Evolutionary conservation across 2,329 filamentous ascomycete genomes (phyloP).

Genomic region (Ophiognomonia clavigignenti-juglandacearum): DNA sequence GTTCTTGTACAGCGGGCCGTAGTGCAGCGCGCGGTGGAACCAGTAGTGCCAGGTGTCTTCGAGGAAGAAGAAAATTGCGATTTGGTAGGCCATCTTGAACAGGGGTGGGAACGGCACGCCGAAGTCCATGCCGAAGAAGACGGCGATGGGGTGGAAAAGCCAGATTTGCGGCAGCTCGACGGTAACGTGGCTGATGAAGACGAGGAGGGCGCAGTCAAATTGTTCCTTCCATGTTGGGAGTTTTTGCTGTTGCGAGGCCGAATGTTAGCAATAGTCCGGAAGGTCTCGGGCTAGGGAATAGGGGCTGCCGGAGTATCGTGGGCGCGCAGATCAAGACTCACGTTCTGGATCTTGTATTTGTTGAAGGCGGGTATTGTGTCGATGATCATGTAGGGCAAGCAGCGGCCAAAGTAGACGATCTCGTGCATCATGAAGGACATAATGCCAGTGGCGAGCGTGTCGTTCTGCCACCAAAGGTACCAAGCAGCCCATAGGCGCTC

Average conservation of each 20-base stretch:
- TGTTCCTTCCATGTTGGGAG: constrained; percentile 90
- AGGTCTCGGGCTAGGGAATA: no score
- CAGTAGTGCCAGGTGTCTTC: constrained; percentile 99
- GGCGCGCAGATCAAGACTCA: constrained; percentile 35
- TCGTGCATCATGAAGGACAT: constrained; percentile 98
- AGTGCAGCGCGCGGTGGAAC: constrained; percentile 88
- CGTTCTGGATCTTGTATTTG: constrained; percentile 90
- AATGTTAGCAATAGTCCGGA: no score
- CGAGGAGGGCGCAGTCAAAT: constrained; percentile 87
- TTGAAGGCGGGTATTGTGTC: constrained; percentile 83
- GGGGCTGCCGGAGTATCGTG: neutral
- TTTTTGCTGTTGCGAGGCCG: constrained; percentile 51
- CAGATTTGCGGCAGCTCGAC: constrained; percentile 98
- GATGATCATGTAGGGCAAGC: constrained; percentile 87
- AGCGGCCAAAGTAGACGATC: constrained; percentile 87
- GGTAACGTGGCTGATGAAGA: constrained; percentile 93
- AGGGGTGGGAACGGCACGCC: constrained; percentile 82
- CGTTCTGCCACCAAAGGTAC: constrained; percentile 98
- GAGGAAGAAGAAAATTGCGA: constrained; percentile 88
- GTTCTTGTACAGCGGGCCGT: constrained; percentile 89
- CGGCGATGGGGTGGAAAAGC: constrained; percentile 96
- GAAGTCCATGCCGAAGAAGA: constrained; percentile 84
- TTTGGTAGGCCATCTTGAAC: constrained; percentile 85
- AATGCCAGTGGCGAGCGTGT: constrained; percentile 92
- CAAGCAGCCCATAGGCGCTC: constrained; percentile 92